Conservation (phyloP, 352 stramenopile genomes). For the Pythium brassicae region DNA sequence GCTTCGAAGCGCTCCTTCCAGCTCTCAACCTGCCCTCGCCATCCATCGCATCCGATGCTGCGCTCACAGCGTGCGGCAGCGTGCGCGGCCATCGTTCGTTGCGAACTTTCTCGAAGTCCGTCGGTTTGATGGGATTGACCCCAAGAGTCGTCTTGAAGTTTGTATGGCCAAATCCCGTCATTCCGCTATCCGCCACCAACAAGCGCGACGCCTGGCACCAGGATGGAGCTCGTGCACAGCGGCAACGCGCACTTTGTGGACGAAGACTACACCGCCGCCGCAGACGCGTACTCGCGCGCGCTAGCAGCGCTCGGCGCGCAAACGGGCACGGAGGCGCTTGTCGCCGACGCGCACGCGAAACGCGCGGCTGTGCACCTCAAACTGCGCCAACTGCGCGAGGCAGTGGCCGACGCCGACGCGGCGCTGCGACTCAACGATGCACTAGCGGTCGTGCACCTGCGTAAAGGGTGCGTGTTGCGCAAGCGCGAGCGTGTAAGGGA, state of each 20-base stretch:
- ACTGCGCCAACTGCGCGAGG: constrained; percentile 52
- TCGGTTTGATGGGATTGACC: too few relatives aligned
- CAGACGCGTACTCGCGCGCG: constrained; percentile 46
- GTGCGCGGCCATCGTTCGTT: too few relatives aligned
- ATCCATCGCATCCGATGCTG: too few relatives aligned
- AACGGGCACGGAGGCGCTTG: constrained; percentile 6
- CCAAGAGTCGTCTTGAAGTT: background rate
- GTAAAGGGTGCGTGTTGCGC: constrained; percentile 49
- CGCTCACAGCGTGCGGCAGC: too few relatives aligned
- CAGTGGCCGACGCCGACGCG: constrained; percentile 39
- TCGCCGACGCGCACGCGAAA: constrained; percentile 57
- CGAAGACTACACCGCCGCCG: constrained; percentile 64
- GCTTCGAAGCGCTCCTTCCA: too few relatives aligned
- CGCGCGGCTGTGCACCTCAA: constrained; percentile 66
- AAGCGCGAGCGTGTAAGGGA: background rate
- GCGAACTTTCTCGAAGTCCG: too few relatives aligned
- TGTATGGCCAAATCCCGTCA: too few relatives aligned
- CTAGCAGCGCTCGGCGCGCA: constrained; percentile 22
- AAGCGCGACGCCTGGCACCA: background rate
- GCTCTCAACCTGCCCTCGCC: too few relatives aligned
- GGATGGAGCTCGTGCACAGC: constrained; percentile 71
- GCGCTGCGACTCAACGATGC: constrained; percentile 46
- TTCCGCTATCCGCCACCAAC: too few relatives aligned
- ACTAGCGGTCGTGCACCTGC: constrained; percentile 59
- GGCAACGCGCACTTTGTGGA: constrained; percentile 85